These are phyloP conservation scores for Articulospora tetracladia DNA, from an alignment of 495 filamentous ascomycete species.

Conservation along the genomic window DNA sequence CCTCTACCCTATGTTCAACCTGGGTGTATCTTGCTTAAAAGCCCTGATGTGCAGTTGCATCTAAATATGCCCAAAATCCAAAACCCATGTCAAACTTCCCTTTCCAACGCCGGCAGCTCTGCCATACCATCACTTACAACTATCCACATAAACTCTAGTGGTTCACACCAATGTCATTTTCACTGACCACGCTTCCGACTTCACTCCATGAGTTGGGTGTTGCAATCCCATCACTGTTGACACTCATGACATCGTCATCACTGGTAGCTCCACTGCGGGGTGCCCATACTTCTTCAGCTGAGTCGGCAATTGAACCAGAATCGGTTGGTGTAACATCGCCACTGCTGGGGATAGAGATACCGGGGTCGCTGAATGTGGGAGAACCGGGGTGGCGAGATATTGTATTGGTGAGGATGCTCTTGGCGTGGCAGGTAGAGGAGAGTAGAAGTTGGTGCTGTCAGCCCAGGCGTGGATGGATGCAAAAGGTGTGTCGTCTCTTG, in stretches of 20 bases:
- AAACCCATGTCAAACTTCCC: not conserved
- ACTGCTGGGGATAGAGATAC: slow-evolving; percentile 26
- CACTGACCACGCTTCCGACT: slow-evolving; percentile 69
- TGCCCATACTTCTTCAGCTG: slow-evolving; percentile 31
- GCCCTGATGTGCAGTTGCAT: not conserved
- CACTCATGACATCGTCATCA: slow-evolving; percentile 58
- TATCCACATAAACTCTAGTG: slow-evolving; percentile 16
- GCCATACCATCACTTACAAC: not conserved
- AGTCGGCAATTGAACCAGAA: slow-evolving; percentile 40
- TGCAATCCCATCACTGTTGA: slow-evolving; percentile 53
- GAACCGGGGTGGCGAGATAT: slow-evolving; percentile 10
- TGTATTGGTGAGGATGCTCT: slow-evolving; percentile 12
- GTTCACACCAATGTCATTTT: slow-evolving; percentile 36
- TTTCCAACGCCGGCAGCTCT: not conserved
- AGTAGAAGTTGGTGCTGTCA: slow-evolving; percentile 45
- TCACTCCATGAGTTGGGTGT: slow-evolving; percentile 78
- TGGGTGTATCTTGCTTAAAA: not conserved
- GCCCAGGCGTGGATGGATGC: slow-evolving; percentile 55
- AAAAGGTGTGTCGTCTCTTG: slow-evolving; percentile 35
- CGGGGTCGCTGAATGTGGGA: slow-evolving; percentile 19
- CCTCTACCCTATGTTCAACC: not conserved
- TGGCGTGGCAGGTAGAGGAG: slow-evolving; percentile 42
- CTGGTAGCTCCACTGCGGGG: slow-evolving; percentile 30
- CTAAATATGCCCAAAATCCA: not conserved
- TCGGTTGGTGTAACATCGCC: slow-evolving; percentile 49